Percentiles rank a stretch among this genome's conserved stretches.
Conservation (phyloP, 176 grass and related monocot genomes). For the Oryza glumipatula region DNA sequence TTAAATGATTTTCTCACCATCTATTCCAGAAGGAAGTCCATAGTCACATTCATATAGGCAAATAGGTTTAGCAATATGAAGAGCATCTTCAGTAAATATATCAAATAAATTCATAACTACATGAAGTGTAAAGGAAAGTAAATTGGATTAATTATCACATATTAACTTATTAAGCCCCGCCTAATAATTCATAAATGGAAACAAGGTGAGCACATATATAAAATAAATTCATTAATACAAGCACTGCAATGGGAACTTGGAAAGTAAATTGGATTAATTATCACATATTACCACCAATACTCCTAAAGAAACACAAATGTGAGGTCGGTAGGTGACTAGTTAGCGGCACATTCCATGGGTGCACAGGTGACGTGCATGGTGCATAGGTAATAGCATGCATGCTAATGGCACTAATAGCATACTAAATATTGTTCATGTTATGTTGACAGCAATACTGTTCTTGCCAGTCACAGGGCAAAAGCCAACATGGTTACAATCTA, state of each 20-base stretch:
- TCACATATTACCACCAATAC: not conserved
- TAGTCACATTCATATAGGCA: slow-evolving; percentile 20
- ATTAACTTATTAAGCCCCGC: not conserved
- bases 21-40: not conserved
- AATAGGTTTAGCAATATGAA: not conserved
- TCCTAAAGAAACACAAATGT: not conserved
- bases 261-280: not conserved
- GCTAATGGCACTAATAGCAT: not conserved
- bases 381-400: slow-evolving; percentile 4
- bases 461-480: not conserved
- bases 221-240: not conserved
- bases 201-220: not conserved
- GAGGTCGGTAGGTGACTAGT: not conserved
- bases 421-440: not conserved
- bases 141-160: not conserved
- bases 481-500: not conserved
- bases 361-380: not conserved
- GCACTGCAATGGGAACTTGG: not conserved
- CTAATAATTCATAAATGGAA: not conserved
- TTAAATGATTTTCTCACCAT: not conserved
- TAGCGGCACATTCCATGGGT: not conserved
- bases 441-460: slow-evolving; percentile 1
- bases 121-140: not conserved
- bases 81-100: slow-evolving; percentile 8
- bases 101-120: not conserved